Conservation (phyloP, 768 basidiomycete species). For the Auricularia sp. region DNA sequence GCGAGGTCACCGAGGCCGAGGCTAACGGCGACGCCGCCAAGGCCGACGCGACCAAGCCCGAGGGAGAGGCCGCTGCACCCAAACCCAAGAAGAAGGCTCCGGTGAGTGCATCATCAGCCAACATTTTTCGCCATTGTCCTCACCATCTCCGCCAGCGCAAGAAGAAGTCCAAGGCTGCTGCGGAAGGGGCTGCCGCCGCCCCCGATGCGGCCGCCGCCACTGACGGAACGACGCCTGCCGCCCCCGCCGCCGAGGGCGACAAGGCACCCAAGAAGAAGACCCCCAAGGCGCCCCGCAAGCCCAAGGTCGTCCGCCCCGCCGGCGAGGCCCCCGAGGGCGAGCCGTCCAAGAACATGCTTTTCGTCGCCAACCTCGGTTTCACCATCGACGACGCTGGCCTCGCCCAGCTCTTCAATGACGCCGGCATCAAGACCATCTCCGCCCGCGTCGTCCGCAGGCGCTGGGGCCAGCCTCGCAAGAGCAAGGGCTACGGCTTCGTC, state of each 20-base stretch:
- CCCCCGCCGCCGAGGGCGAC: constrained; percentile 21
- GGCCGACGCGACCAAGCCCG: constrained; percentile 35
- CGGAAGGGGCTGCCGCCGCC: constrained; percentile 26
- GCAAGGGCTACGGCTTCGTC: constrained; percentile 97
- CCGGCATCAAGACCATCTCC: constrained; percentile 68
- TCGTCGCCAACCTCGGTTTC: constrained; percentile 98
- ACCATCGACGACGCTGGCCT: constrained; percentile 79
- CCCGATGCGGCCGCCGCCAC: constrained; percentile 20
- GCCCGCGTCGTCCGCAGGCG: constrained; percentile 84
- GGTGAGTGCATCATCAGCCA: constrained; percentile 31
- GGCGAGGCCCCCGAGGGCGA: constrained; percentile 83
- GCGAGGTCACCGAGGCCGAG: constrained; percentile 84
- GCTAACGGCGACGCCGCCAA: constrained; percentile 62
- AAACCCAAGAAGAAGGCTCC: constrained; percentile 61
- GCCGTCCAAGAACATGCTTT: constrained; percentile 80
- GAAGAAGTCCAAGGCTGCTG: constrained; percentile 28
- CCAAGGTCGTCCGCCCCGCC: constrained; percentile 53
- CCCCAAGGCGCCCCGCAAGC: constrained; percentile 44
- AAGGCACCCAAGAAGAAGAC: constrained; percentile 38
- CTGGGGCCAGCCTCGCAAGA: constrained; percentile 74
- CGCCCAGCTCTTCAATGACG: constrained; percentile 72
- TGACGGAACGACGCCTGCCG: constrained; percentile 24
- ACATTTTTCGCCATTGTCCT: constrained; percentile 6
- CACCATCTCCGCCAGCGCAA: constrained; percentile 23
- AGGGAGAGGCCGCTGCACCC: constrained; percentile 51